A percentile compares a stretch with the other conserved stretches of the same genome.
These are phyloP conservation scores for Phialocephala subalpina DNA, from an alignment of 2,329 filamentous ascomycete species.

Conservation along the genomic window DNA sequence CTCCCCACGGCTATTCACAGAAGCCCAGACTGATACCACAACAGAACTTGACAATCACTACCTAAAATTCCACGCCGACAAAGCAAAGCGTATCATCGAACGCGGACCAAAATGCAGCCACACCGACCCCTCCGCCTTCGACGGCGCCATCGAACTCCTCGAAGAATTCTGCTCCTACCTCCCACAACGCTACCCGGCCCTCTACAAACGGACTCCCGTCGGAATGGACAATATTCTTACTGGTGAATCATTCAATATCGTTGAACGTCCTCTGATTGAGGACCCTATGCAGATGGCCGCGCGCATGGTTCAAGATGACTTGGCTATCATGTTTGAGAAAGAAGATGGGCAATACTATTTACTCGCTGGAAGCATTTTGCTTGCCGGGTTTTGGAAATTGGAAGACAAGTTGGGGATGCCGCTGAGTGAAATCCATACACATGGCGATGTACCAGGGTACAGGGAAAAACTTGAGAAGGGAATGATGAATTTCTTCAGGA, in stretches of 20 bases:
- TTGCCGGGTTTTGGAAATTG: slow-evolving; percentile 85
- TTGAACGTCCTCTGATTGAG: slow-evolving; percentile 69
- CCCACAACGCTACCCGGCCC: slow-evolving; percentile 75
- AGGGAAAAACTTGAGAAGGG: slow-evolving; percentile 76
- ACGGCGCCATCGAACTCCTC: slow-evolving; percentile 77
- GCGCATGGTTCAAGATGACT: slow-evolving; percentile 80
- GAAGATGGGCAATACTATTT: slow-evolving; percentile 83
- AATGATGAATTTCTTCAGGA: slow-evolving; percentile 83
- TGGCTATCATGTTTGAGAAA: slow-evolving; percentile 84
- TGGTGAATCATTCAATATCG: slow-evolving; percentile 74
- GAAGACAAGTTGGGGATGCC: slow-evolving; percentile 84
- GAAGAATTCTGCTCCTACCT: slow-evolving; percentile 78
- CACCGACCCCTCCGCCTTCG: slow-evolving; percentile 74
- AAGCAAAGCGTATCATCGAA: slow-evolving; percentile 71
- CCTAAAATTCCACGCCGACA: slow-evolving; percentile 75
- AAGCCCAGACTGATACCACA: slow-evolving; percentile 25
- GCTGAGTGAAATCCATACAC: slow-evolving; percentile 80
- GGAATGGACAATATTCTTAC: slow-evolving; percentile 78
- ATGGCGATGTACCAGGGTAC: slow-evolving; percentile 78
- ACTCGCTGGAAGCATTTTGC: slow-evolving; percentile 76
- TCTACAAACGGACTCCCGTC: slow-evolving; percentile 69
- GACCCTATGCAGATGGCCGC: slow-evolving; percentile 81
- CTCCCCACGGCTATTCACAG: slow-evolving; percentile 1
- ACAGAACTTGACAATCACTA: slow-evolving; percentile 82
- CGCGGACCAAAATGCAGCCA: slow-evolving; percentile 72